Percentiles rank a stretch among this genome's conserved stretches.
phyloP scores from a whole-genome alignment of 345 rosid genomes.

The Salix purpurea region DNA sequence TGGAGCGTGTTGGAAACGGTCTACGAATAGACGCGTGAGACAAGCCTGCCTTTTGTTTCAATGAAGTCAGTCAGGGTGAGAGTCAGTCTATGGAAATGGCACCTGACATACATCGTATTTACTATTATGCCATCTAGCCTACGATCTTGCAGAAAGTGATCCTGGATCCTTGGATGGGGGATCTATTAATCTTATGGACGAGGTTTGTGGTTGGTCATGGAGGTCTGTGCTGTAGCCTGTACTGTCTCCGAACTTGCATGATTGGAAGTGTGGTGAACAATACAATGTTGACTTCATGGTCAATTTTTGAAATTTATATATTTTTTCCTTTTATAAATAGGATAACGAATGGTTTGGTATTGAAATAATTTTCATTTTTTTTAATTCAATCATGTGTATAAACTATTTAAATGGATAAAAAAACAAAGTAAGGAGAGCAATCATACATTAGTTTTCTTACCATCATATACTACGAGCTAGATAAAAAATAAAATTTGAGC shows the following conservation, averaged over 20 bases:
- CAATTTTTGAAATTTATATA: neutral
- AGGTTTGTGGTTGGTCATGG: neutral
- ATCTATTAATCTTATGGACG: neutral
- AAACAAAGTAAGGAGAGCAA: too few relatives aligned
- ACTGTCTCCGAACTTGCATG: neutral
- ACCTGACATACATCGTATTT: constrained; percentile 24
- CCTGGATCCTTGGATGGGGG: neutral
- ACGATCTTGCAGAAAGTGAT: neutral
- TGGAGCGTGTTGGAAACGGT: constrained; percentile 14
- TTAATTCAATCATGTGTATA: too few relatives aligned
- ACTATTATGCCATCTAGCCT: constrained; percentile 18
- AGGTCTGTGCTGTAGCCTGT: neutral
- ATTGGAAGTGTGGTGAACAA: neutral
- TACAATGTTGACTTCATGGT: neutral
- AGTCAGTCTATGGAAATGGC: constrained; percentile 7
- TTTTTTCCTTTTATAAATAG: too few relatives aligned
- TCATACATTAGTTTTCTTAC: too few relatives aligned
- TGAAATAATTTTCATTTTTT: too few relatives aligned
- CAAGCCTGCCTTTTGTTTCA: neutral
- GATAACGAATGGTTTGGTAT: too few relatives aligned
- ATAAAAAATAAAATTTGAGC: too few relatives aligned
- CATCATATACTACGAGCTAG: too few relatives aligned
- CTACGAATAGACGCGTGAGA: constrained; percentile 15
- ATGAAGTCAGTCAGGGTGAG: constrained; percentile 24
- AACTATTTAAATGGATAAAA: too few relatives aligned